Conservation (phyloP, 1,284 basidiomycete genomes). For the Inonotus hispidus region DNA sequence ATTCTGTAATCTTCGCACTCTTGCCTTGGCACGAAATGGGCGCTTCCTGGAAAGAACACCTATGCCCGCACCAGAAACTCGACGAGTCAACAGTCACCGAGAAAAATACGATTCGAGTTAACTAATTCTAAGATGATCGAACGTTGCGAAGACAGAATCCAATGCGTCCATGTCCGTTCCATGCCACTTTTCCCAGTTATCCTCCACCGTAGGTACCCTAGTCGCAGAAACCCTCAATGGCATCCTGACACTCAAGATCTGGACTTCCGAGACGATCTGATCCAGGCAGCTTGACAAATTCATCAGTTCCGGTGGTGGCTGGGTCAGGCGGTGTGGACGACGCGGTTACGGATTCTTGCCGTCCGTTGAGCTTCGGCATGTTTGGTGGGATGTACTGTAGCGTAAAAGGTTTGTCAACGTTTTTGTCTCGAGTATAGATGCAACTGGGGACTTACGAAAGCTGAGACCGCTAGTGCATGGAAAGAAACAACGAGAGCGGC, state of each 20-base stretch:
- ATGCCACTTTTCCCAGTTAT: neutral
- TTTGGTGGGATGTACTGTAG: neutral
- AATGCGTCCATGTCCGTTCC: neutral
- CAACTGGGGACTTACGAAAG: neutral
- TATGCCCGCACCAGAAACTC: too few relatives aligned
- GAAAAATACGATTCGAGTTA: too few relatives aligned
- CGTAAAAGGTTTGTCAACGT: neutral
- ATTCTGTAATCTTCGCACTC: too few relatives aligned
- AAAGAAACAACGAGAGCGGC: neutral
- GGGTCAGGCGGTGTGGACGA: neutral
- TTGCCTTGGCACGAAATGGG: too few relatives aligned
- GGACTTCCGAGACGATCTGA: neutral
- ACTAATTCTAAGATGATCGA: too few relatives aligned
- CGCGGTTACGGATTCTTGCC: neutral
- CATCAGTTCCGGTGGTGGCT: neutral
- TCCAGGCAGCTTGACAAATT: neutral
- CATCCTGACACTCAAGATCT: slow-evolving; percentile 2
- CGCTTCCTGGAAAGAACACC: too few relatives aligned
- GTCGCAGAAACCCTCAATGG: neutral
- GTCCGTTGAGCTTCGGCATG: neutral
- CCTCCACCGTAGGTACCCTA: neutral
- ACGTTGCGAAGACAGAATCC: neutral
- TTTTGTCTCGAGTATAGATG: neutral
- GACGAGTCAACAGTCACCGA: too few relatives aligned
- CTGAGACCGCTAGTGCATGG: neutral